Conservation (phyloP, 352 stramenopile species). For the Thalassiosira pacifica region DNA sequence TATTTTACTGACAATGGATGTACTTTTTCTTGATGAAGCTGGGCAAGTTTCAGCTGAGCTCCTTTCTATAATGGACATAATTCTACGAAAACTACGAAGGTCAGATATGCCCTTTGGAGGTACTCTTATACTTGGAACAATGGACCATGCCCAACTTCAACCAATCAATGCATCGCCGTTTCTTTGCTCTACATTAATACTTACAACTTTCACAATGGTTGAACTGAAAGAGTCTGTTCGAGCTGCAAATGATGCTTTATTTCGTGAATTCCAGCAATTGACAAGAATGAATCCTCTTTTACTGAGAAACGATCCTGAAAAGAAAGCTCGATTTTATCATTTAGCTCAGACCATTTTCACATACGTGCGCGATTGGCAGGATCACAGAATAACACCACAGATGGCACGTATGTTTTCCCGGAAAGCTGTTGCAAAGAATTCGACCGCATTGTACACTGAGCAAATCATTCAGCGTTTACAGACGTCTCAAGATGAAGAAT, state of each 20-base stretch:
- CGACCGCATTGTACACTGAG: neutral
- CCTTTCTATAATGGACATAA: slow-evolving; percentile 34
- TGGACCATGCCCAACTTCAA: slow-evolving; percentile 20
- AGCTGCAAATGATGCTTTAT: slow-evolving; percentile 20
- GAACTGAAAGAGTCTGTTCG: slow-evolving; percentile 32
- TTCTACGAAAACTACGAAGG: neutral
- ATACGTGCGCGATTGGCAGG: slow-evolving; percentile 4
- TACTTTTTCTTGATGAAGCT: slow-evolving; percentile 33
- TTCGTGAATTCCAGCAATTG: slow-evolving; percentile 24
- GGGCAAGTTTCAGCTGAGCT: slow-evolving; percentile 17
- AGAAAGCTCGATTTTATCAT: slow-evolving; percentile 4
- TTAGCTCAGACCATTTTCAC: slow-evolving; percentile 5
- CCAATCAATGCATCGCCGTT: slow-evolving; percentile 25
- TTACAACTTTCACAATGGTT: slow-evolving; percentile 36
- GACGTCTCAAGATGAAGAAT: neutral
- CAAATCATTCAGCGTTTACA: neutral
- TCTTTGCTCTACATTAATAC: slow-evolving; percentile 20
- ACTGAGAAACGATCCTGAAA: neutral
- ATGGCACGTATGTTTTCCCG: neutral
- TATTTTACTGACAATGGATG: slow-evolving; percentile 13
- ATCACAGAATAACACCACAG: slow-evolving; percentile 8
- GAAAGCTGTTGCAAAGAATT: neutral
- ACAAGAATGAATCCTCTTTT: slow-evolving; percentile 29
- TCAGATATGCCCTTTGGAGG: slow-evolving; percentile 31
- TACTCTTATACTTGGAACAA: slow-evolving; percentile 30